These are phyloP conservation scores for Botrytis medusae DNA, from an alignment of 2,329 filamentous ascomycete species.

Conservation along the genomic window DNA sequence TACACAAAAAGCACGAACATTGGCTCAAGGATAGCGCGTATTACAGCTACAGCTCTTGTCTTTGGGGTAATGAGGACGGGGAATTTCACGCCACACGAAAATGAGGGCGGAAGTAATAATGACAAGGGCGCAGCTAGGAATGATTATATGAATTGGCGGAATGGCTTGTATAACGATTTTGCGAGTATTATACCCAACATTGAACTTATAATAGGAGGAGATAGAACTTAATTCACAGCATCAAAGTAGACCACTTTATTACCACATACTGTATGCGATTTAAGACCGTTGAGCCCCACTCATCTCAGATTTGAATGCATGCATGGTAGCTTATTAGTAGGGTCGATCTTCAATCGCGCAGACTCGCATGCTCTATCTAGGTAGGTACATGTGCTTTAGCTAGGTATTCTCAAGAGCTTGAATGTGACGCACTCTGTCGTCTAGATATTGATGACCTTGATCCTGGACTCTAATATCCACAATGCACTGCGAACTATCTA, in stretches of 20 bases:
- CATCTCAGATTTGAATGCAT: slow-evolving; percentile 9
- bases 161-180: slow-evolving; percentile 23
- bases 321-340: not conserved
- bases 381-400: not conserved
- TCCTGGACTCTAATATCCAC: slow-evolving; percentile 5
- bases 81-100: slow-evolving; percentile 7
- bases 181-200: slow-evolving; percentile 24
- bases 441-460: not conserved
- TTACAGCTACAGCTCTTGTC: slow-evolving; percentile 19
- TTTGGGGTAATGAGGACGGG: slow-evolving; percentile 1
- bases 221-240: slow-evolving; percentile 22
- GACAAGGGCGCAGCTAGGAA: slow-evolving; percentile 13
- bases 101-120: not conserved
- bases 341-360: not conserved
- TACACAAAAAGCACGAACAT: slow-evolving; percentile 28
- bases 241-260: not conserved
- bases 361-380: not conserved
- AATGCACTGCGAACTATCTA: not conserved
- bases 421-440: not conserved
- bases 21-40: slow-evolving; percentile 19
- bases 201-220: slow-evolving; percentile 22
- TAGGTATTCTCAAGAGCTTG: not conserved
- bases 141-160: slow-evolving; percentile 20
- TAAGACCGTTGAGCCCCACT: not conserved
- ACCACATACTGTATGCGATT: slow-evolving; percentile 3